phyloP scores from a whole-genome alignment of 768 basidiomycete species.

The Leccinellum rugosiceps region DNA sequence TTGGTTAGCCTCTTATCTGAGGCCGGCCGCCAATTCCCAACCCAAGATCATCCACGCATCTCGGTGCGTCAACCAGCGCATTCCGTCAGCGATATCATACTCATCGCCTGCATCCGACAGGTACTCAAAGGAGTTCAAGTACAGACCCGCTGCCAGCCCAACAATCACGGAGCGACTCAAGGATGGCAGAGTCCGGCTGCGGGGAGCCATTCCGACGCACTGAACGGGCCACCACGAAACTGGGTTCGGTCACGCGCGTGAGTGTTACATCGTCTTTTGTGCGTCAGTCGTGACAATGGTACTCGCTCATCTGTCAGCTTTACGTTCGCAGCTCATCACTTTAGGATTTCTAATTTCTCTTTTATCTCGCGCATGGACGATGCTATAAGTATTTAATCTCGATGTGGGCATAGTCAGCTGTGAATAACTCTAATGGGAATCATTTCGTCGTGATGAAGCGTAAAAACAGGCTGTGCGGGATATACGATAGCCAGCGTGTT shows the following conservation, averaged over 20 bases:
- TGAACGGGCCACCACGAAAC: background rate
- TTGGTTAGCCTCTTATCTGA: conserved; percentile 42
- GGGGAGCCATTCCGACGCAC: conserved; percentile 57
- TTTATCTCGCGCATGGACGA: background rate
- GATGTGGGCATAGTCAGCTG: background rate
- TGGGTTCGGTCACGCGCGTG: background rate
- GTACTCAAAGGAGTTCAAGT: conserved; percentile 81
- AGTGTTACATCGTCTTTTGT: background rate
- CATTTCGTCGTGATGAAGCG: background rate
- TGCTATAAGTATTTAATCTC: background rate
- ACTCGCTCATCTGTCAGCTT: background rate
- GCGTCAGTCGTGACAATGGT: background rate
- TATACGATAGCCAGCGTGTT: background rate
- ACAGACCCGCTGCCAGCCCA: conserved; percentile 81
- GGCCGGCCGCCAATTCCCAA: conserved; percentile 22
- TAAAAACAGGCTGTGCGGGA: background rate
- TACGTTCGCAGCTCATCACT: background rate
- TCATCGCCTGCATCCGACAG: conserved; percentile 37
- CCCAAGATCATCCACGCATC: conserved; percentile 57
- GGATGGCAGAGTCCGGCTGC: conserved; percentile 63
- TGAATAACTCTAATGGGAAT: background rate
- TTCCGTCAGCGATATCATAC: background rate
- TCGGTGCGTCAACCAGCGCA: conserved; percentile 42
- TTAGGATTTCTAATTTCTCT: background rate
- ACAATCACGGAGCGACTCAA: conserved; percentile 73